Conservation (phyloP, 1,284 basidiomycete genomes). For the Austroboletus rostrupii region DNA sequence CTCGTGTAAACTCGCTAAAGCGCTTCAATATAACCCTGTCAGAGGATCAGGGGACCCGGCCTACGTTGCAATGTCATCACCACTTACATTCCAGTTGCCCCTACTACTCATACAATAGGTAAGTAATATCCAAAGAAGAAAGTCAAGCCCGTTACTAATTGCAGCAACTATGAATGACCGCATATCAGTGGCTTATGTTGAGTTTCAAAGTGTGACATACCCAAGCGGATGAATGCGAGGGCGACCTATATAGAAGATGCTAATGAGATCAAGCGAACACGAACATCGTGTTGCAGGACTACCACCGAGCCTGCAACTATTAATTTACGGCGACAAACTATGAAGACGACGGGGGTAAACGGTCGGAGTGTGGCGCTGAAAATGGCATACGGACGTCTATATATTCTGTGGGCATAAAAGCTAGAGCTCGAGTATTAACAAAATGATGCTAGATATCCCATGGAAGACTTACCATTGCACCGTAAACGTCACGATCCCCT, state of each 20-base stretch:
- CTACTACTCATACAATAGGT: constrained; percentile 8
- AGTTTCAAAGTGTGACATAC: constrained; percentile 5
- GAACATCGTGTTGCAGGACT: neutral
- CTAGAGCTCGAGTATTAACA: constrained; percentile 4
- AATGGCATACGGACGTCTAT: constrained; percentile 17
- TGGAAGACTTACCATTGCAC: constrained; percentile 13
- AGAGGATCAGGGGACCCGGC: neutral
- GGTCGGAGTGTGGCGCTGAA: neutral
- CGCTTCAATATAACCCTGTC: constrained; percentile 13
- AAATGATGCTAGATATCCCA: no score
- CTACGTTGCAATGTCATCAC: neutral
- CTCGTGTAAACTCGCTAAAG: constrained; percentile 11
- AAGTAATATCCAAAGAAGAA: neutral
- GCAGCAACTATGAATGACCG: constrained; percentile 14
- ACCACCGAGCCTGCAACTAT: constrained; percentile 21
- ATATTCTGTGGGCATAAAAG: constrained; percentile 25
- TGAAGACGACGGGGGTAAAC: neutral
- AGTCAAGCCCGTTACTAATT: constrained; percentile 9
- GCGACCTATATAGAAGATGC: constrained; percentile 5
- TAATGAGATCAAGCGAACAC: constrained; percentile 2
- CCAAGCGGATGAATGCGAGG: constrained; percentile 18
- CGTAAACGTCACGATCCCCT: constrained; percentile 26
- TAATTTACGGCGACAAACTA: constrained; percentile 17
- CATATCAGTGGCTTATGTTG: neutral
- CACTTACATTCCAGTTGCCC: constrained; percentile 23